Evolutionary conservation across 768 basidiomycete genomes (phyloP).

Genomic region (Auriscalpium microsporum): DNA sequence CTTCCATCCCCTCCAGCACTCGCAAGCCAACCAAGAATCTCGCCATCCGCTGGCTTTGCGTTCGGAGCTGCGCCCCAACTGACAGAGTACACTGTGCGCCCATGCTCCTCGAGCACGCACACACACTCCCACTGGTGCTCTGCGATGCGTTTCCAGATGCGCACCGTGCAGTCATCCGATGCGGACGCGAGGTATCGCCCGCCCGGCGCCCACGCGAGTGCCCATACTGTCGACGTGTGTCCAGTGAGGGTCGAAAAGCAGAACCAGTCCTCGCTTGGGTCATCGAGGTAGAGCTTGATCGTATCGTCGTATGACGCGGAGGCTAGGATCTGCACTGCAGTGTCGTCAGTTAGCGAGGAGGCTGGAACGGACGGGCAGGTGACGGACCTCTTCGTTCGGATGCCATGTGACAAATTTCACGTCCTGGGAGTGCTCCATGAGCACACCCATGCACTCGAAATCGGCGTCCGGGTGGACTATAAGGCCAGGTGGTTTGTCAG

Average conservation of each 20-base stretch:
- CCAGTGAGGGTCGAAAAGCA: slow-evolving; percentile 75
- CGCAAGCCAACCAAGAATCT: slow-evolving; percentile 70
- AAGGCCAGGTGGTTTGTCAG: background rate
- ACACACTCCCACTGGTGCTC: slow-evolving; percentile 59
- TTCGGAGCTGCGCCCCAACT: slow-evolving; percentile 49
- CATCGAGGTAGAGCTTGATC: slow-evolving; percentile 88
- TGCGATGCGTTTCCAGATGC: slow-evolving; percentile 71
- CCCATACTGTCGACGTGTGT: slow-evolving; percentile 89
- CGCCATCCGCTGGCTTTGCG: slow-evolving; percentile 16
- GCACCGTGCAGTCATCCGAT: slow-evolving; percentile 77
- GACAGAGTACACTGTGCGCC: slow-evolving; percentile 72
- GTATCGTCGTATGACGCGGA: slow-evolving; percentile 97
- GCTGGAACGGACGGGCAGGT: background rate
- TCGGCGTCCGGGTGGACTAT: slow-evolving; percentile 85
- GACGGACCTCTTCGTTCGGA: slow-evolving; percentile 80
- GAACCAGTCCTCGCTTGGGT: slow-evolving; percentile 92
- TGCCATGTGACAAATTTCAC: slow-evolving; percentile 96
- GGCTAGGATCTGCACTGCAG: slow-evolving; percentile 69
- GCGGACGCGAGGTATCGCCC: slow-evolving; percentile 79
- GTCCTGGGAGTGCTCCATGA: slow-evolving; percentile 96
- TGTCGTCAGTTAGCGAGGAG: slow-evolving; percentile 11
- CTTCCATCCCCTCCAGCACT: slow-evolving; percentile 81
- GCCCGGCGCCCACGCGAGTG: slow-evolving; percentile 67
- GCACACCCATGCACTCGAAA: slow-evolving; percentile 88
- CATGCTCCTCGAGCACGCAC: slow-evolving; percentile 53